These are phyloP conservation scores for Rubia yunnanensis DNA, from an alignment of 257 asterid species.

Conservation along the genomic window DNA sequence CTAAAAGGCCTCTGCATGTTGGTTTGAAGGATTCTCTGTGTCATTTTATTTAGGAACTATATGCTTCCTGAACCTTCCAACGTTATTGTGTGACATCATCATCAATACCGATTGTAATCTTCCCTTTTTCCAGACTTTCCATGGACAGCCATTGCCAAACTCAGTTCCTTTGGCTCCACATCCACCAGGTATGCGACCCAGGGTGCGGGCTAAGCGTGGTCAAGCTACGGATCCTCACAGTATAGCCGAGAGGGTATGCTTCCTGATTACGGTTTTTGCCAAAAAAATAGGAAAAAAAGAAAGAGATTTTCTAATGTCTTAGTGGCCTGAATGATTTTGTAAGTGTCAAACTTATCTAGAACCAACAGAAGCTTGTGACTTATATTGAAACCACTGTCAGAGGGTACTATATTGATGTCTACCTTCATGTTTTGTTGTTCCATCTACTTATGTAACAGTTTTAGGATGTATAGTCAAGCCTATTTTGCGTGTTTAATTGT, in stretches of 20 bases:
- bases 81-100: conserved; percentile 6
- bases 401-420: not conserved
- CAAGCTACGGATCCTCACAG: conserved; percentile 99
- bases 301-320: conserved; percentile 1
- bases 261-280: not conserved
- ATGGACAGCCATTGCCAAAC: conserved; percentile 58
- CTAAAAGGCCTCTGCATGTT: not conserved
- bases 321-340: not conserved
- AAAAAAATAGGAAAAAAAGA: not conserved
- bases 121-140: conserved; percentile 55
- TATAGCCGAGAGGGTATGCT: conserved; percentile 93
- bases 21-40: not conserved
- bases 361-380: not conserved
- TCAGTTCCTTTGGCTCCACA: conserved; percentile 58
- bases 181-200: conserved; percentile 82
- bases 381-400: not conserved
- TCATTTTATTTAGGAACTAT: not conserved
- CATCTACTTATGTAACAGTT: not conserved
- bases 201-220: conserved; percentile 98
- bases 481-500: not conserved
- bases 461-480: not conserved
- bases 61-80: not conserved
- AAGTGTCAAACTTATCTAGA: not conserved
- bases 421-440: not conserved
- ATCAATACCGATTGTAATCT: not conserved